Evolutionary conservation across 2,329 filamentous ascomycete species (phyloP).

Genomic region (Tolypocladium ovalisporum): DNA sequence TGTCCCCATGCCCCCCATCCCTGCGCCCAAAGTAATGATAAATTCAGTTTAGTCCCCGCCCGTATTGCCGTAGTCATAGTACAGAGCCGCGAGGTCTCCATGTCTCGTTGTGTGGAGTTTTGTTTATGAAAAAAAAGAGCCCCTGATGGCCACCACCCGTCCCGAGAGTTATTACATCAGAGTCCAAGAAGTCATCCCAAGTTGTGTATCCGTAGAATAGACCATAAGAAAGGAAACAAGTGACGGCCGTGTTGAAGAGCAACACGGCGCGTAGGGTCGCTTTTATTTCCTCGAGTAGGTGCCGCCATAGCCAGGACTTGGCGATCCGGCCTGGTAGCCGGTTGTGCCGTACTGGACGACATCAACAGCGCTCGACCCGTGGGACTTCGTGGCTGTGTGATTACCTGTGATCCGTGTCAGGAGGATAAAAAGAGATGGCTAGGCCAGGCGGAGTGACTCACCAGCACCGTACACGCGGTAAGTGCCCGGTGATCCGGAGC

Average conservation of each 20-base stretch:
- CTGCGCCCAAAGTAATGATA: neutral
- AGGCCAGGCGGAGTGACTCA: constrained; percentile 10
- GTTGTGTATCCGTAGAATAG: neutral
- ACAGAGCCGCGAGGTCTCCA: neutral
- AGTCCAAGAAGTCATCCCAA: neutral
- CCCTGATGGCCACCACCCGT: neutral
- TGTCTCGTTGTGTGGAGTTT: neutral
- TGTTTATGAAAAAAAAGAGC: neutral
- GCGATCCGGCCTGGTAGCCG: constrained; percentile 17
- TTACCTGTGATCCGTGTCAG: constrained; percentile 13
- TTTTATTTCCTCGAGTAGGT: constrained; percentile 8
- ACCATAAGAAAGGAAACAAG: neutral
- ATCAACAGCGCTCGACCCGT: constrained; percentile 11
- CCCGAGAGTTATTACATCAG: neutral
- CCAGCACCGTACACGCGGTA: constrained; percentile 21
- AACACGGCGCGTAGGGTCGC: neutral
- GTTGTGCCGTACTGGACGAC: constrained; percentile 21
- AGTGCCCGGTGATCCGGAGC: constrained; percentile 15
- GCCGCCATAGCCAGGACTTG: constrained; percentile 16
- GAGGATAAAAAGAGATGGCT: constrained; percentile 1
- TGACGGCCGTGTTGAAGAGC: neutral
- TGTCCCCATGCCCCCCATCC: neutral
- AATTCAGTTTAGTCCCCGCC: neutral
- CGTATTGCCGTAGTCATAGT: neutral
- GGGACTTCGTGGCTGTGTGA: constrained; percentile 12